Base-by-base conservation (phyloP, 176 grass and related monocot genomes). In the Bonia amplexicaulis region DNA sequence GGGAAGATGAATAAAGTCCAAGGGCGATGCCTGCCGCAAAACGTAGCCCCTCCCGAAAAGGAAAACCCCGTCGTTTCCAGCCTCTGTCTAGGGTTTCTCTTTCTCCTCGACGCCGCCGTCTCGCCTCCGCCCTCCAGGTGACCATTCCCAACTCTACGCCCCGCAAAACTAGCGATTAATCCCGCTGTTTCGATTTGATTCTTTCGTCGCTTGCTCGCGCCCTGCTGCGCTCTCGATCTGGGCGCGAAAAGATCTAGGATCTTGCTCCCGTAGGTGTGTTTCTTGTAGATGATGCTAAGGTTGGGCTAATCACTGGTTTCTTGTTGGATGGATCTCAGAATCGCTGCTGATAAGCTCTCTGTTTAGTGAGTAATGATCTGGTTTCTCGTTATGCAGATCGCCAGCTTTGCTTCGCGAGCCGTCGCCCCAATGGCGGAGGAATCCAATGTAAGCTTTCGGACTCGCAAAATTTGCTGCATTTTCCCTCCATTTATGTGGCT, bases 371-470 rank as follows among this genome's bases (percentile, higher is more conserved):
- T 77, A 35, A 6, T 73, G 14, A 66, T 65, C 20, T 63, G 3
- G 7, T 44, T 72, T 79, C 0, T 59, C 27, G 16, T 2, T 39
- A 6, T 20, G 76, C 83, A 85, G 88, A 46, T 77, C 60, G 13
- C 74, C 31, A 7, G 54, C 20, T 66, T 45, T 20, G 33, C 46
- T 83, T 80, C 31, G 79, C 80, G 35, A 74, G 85, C 69, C 58
- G 47, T 65, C 35, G 64, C n/a, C 12, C 27, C 59, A n/a, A 90
- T 87, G 85, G 89, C 85, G 69, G 89, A 91, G 35, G 85, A 90
- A 54, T 2, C 80, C 61, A 90, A 83, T 80, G 89, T 90, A 87
- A 87, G 75, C 49, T 6, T 20, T 37, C 39, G 0, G 27, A 5
- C 42, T 2, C 13, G 17, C 2, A 22, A 12, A 29, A 13, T 1